These are phyloP conservation scores for Bipolaris sorokiniana DNA, from an alignment of 2,329 filamentous ascomycete genomes.

Conservation along the genomic window DNA sequence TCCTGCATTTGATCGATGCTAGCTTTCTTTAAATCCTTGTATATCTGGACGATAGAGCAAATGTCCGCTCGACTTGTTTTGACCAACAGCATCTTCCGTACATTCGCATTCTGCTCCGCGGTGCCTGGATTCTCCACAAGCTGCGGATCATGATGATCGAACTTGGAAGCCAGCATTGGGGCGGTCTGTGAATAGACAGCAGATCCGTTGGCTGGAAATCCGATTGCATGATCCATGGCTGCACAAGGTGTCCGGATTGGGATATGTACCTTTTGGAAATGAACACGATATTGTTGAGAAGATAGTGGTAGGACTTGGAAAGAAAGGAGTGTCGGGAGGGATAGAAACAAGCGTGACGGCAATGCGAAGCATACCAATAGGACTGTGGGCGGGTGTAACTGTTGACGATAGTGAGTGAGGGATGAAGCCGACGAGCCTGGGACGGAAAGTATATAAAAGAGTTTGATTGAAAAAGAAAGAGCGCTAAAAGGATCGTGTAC, in stretches of 20 bases:
- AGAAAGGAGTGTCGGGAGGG: neutral
- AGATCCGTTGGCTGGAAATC: neutral
- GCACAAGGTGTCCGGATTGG: neutral
- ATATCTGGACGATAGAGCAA: neutral
- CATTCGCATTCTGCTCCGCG: neutral
- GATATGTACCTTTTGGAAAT: too few species aligned
- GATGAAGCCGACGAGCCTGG: too few species aligned
- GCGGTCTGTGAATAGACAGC: neutral
- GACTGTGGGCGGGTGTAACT: too few species aligned
- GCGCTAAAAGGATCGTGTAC: too few species aligned
- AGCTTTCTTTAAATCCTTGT: neutral
- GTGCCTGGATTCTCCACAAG: neutral
- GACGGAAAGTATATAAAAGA: too few species aligned
- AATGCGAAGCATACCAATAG: too few species aligned
- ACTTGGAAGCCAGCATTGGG: neutral
- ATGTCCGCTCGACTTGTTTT: neutral
- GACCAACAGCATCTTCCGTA: neutral
- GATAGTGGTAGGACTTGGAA: neutral
- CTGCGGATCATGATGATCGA: neutral
- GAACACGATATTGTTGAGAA: neutral
- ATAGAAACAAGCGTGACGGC: neutral
- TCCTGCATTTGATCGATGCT: neutral
- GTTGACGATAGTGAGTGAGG: too few species aligned
- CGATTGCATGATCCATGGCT: neutral
- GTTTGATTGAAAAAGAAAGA: too few species aligned